These are phyloP conservation scores for Amylostereum chailletii DNA, from an alignment of 1,284 basidiomycete genomes.

Conservation along the genomic window DNA sequence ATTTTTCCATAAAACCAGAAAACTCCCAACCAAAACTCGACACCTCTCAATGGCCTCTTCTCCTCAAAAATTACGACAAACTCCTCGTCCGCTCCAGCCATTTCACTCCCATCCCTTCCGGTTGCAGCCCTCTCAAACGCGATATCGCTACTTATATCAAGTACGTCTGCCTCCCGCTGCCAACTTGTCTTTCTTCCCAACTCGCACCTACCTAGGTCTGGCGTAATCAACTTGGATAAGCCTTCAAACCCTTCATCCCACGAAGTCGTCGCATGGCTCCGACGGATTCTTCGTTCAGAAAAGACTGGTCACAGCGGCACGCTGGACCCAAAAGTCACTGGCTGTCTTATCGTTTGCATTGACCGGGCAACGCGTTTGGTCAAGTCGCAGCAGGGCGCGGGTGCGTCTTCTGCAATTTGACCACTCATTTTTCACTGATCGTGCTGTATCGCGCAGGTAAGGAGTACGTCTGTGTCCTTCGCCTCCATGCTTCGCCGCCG, in stretches of 20 bases:
- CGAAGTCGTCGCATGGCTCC: slow-evolving; percentile 98
- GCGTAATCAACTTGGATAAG: slow-evolving; percentile 99
- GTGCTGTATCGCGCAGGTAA: slow-evolving; percentile 56
- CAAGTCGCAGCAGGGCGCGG: slow-evolving; percentile 96
- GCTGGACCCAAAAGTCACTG: slow-evolving; percentile 98
- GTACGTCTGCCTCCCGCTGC: slow-evolving; percentile 29
- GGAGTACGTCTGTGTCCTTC: slow-evolving; percentile 96
- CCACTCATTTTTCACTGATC: no score
- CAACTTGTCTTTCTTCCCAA: slow-evolving; percentile 3
- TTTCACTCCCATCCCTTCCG: slow-evolving; percentile 94
- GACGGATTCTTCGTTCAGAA: slow-evolving; percentile 91
- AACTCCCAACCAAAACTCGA: slow-evolving; percentile 70
- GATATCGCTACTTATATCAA: slow-evolving; percentile 90
- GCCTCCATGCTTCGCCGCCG: slow-evolving; percentile 80
- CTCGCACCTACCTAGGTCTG: slow-evolving; percentile 51
- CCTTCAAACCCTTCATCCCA: slow-evolving; percentile 99
- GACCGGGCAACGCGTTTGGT: slow-evolving; percentile 99
- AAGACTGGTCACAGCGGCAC: slow-evolving; percentile 99
- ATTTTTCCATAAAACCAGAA: slow-evolving; percentile 82
- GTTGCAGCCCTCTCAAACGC: slow-evolving; percentile 88
- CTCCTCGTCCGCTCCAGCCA: slow-evolving; percentile 90
- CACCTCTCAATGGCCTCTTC: slow-evolving; percentile 95
- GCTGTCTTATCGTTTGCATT: slow-evolving; percentile 98
- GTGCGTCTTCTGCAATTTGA: slow-evolving; percentile 30
- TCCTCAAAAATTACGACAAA: slow-evolving; percentile 99